phyloP scores from a whole-genome alignment of 768 basidiomycete species.

The Calocybe cyanea region DNA sequence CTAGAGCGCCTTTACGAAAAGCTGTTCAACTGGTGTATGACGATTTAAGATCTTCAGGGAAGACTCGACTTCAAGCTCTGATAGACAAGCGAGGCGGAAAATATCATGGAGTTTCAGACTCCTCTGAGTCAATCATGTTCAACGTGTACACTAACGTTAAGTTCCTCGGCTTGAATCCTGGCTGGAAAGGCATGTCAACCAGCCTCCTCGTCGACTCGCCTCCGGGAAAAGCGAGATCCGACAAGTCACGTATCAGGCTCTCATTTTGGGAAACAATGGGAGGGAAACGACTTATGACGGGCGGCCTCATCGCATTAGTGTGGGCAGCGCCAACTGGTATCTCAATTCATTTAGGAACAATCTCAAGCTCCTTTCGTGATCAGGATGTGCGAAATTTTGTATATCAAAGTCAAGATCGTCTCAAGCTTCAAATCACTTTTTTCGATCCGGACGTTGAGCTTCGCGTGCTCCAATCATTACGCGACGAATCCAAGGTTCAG shows the following conservation, averaged over 20 bases:
- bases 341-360: constrained; percentile 52
- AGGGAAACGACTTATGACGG: constrained; percentile 55
- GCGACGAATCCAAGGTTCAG: constrained; percentile 13
- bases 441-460: constrained; percentile 60
- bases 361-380: constrained; percentile 38
- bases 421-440: constrained; percentile 54
- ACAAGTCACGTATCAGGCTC: constrained; percentile 32
- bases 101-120: constrained; percentile 42
- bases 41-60: constrained; percentile 31
- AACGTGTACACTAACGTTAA: constrained; percentile 55
- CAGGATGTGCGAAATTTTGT: constrained; percentile 45
- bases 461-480: constrained; percentile 30
- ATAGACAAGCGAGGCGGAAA: constrained; percentile 52
- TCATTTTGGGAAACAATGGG: constrained; percentile 61
- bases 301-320: constrained; percentile 61
- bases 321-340: constrained; percentile 32
- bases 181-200: constrained; percentile 49
- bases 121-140: constrained; percentile 51
- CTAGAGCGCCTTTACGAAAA: constrained; percentile 49
- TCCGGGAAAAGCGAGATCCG: constrained; percentile 48
- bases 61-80: constrained; percentile 43
- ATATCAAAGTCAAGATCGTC: constrained; percentile 23
- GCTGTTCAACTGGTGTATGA: constrained; percentile 46
- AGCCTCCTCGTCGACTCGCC: constrained; percentile 48
- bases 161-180: constrained; percentile 44